Base-by-base conservation (phyloP, 2,329 filamentous ascomycete species). In the Cladophialophora exuberans region DNA sequence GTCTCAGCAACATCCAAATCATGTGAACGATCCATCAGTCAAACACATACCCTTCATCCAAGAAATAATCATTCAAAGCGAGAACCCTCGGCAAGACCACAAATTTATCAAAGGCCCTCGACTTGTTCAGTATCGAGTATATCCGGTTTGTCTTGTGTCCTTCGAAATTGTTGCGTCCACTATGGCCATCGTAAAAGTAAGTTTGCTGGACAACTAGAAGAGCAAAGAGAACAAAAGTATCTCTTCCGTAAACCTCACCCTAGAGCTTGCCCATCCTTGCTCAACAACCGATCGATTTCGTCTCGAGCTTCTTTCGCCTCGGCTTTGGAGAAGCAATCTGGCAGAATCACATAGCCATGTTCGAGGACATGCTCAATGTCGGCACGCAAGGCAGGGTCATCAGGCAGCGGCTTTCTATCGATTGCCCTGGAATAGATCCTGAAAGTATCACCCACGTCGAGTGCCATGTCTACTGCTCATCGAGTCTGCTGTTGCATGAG, bases 71-170 rank as follows among this genome's bases (percentile, higher is more conserved):
- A 51, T 75, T 75, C 38, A 76, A 64, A 1, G 71, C 68, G 17
- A 74, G 62, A 3, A 75, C 67, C 17, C 66, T 61, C 6, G 67
- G 66, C 4, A 73, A 64, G 0, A 70, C 54, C 25, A 60, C 61
- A 53, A 73, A 74, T 54, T 69, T 70, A 60, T 73, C 69, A 60
- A 75, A 74, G 3, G 64, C 64, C 13, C 70, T 63, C 7, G 69
- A 69, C 58, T 75, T 75, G 63, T 72, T 71, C 26, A 72, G 55
- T 17, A 75, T 43, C 9, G 70, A 68, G 59, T 73, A 73, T 45
- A 74, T 70, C 15, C 72, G 66, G 39, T 69, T 67, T 10, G 72
- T 75, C 20, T 66, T 67, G 46, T 64, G 56, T 1, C 72, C 72
- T 48, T 75, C 72, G 53, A 74, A 75, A 17, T 59, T 42, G 59